Base-by-base conservation (phyloP, 2,329 filamentous ascomycete species). In the Claviceps pazoutovae region DNA sequence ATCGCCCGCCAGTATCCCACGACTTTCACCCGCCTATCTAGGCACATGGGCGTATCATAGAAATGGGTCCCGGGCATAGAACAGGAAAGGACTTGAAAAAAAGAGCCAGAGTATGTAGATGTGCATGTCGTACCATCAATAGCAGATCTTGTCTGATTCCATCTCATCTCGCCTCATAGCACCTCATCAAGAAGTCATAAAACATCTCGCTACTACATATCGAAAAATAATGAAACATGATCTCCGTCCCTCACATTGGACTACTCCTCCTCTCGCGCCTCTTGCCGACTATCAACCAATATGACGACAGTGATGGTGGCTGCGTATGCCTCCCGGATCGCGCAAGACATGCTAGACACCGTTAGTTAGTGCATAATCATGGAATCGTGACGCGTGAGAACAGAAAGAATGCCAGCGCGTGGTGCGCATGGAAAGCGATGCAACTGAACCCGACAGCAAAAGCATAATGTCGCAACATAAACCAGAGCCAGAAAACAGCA, bases 281-380 rank as follows among this genome's bases (percentile, higher is more conserved):
- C 69, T 54, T 64, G 59, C 54, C 68, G 69, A 51, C 70, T 74
- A 52, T 83, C 78, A 41, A 83, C 71, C 51, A 88, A 66, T 52
- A 89, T 85, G 42, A 87, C 80, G 42, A 88, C 84, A 47, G 80
- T 84, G 50, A 88, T 64, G 38, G 82, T 82, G 16, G 82, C 83
- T 2, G 85, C 85, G 65, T 86, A 88, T 34, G 85, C 84, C 65
- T 88, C 84, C 54, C 85, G 73, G 53, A 88, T 81, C 9, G 83
- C 82, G 64, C 85, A 89, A 16, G 83, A 77, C 74, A 86, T 79
- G 66, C 82, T 81, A 51, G 26, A 55, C 57, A 9, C 59, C 61
- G 50, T 58, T 51, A 44, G 46, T 36, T n/a, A 51, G 41, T n/a
- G 14, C 45, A 37, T 47, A 34, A 34, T n/a, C 19, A 5, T 16